These are phyloP conservation scores for Aspergillus persii DNA, from an alignment of 2,329 filamentous ascomycete species.

Conservation along the genomic window DNA sequence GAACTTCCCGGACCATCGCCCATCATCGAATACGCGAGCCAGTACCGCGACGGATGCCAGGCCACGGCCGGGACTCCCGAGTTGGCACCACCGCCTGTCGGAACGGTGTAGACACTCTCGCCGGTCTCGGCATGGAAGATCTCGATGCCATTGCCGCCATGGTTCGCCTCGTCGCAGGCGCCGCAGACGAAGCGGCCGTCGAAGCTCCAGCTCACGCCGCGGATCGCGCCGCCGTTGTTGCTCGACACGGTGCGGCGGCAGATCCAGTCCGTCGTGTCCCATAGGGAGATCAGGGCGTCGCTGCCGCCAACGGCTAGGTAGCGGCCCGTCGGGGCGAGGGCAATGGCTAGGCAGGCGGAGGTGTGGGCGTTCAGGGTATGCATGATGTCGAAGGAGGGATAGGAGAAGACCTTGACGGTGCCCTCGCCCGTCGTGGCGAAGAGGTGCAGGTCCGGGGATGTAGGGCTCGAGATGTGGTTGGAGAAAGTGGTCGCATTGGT, in stretches of 20 bases:
- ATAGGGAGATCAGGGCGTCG: slow-evolving; percentile 50
- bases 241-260: slow-evolving; percentile 49
- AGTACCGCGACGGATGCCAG: slow-evolving; percentile 52
- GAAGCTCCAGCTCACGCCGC: slow-evolving; percentile 51
- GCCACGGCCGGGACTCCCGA: slow-evolving; percentile 46
- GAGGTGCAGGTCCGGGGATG: slow-evolving; percentile 40
- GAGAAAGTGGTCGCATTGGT: slow-evolving; percentile 51
- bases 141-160: slow-evolving; percentile 45
- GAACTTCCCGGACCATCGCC: slow-evolving; percentile 40
- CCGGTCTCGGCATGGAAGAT: slow-evolving; percentile 52
- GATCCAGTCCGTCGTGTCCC: slow-evolving; percentile 53
- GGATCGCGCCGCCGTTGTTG: slow-evolving; percentile 44
- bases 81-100: slow-evolving; percentile 34
- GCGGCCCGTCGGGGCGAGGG: slow-evolving; percentile 47
- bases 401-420: slow-evolving; percentile 48
- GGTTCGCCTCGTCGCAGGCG: slow-evolving; percentile 47
- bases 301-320: slow-evolving; percentile 50
- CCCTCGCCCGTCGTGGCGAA: slow-evolving; percentile 51
- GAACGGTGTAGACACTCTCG: slow-evolving; percentile 47
- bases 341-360: slow-evolving; percentile 47
- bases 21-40: slow-evolving; percentile 49
- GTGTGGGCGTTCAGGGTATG: slow-evolving; percentile 51
- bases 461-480: slow-evolving; percentile 37
- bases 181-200: slow-evolving; percentile 50
- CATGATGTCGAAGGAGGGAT: slow-evolving; percentile 44